Evolutionary conservation across 257 asterid species (phyloP).

Genomic region (Lavandula angustifolia): DNA sequence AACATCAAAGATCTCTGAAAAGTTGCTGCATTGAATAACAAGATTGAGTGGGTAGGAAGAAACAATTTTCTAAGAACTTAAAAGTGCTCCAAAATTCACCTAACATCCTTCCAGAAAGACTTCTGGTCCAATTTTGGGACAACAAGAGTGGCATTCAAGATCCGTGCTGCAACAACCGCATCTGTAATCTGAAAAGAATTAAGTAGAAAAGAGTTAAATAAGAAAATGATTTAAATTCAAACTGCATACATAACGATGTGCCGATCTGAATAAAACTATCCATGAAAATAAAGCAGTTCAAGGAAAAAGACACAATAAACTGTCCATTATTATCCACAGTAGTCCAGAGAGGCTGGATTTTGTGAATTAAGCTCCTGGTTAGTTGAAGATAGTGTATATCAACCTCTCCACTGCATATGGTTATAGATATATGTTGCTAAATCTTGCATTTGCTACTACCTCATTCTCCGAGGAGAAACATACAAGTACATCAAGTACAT

Average conservation of each 20-base stretch:
- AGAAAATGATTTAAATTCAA: conserved; percentile 24
- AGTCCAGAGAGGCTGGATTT: conserved; percentile 14
- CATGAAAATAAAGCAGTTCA: conserved; percentile 18
- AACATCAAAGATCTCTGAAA: conserved; percentile 84
- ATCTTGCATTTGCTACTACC: not conserved
- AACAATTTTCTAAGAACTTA: conserved; percentile 13
- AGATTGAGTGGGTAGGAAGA: conserved; percentile 27
- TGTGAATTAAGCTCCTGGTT: conserved; percentile 20
- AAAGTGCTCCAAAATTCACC: conserved; percentile 45
- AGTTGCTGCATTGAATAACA: conserved; percentile 70
- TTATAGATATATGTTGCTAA: not conserved
- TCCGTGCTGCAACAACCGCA: conserved; percentile 99
- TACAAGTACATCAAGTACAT: conserved; percentile 15
- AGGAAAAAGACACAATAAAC: not conserved
- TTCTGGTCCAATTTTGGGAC: conserved; percentile 83
- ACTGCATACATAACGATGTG: not conserved
- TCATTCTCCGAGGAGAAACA: not conserved
- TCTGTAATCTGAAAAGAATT: conserved; percentile 70
- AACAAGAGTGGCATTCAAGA: conserved; percentile 92
- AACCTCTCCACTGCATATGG: conserved; percentile 17
- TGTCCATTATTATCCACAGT: not conserved
- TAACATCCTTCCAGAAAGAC: conserved; percentile 96
- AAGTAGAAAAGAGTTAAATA: conserved; percentile 25
- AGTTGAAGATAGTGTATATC: not conserved
- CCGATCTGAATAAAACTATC: not conserved